phyloP scores from a whole-genome alignment of 78 protist genomes.

The Fonticula alba region DNA sequence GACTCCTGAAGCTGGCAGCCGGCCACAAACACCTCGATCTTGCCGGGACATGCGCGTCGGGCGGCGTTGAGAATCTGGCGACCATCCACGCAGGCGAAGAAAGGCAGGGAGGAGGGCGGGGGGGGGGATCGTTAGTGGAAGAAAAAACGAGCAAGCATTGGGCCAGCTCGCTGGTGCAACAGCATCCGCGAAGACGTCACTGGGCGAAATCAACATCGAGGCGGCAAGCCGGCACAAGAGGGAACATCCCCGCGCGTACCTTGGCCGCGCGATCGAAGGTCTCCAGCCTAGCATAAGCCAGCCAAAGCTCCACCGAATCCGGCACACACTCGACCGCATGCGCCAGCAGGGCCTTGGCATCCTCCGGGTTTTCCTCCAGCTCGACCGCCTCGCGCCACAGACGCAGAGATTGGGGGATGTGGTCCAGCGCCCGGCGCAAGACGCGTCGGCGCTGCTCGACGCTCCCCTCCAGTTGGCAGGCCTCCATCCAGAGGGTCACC shows the following conservation, averaged over 20 bases:
- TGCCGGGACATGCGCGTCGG: neutral
- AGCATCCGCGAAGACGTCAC: constrained; percentile 46
- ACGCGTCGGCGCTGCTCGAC: constrained; percentile 36
- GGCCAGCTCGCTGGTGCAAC: constrained; percentile 11
- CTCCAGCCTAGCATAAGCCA: constrained; percentile 84
- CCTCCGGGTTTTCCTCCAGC: constrained; percentile 55
- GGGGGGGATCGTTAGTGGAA: too few relatives aligned
- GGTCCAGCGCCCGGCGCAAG: constrained; percentile 34
- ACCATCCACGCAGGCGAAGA: constrained; percentile 21
- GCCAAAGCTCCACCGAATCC: constrained; percentile 73
- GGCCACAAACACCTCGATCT: neutral
- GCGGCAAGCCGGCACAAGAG: neutral
- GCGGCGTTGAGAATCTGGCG: neutral
- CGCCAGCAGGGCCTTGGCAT: constrained; percentile 62
- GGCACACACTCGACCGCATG: constrained; percentile 78
- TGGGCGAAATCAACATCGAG: constrained; percentile 15
- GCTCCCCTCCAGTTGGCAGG: constrained; percentile 62
- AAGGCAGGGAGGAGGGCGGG: too few relatives aligned
- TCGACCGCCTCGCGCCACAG: constrained; percentile 87
- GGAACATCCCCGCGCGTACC: constrained; percentile 53
- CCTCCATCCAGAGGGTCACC: constrained; percentile 76
- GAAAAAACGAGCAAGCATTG: neutral
- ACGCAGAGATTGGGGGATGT: constrained; percentile 58
- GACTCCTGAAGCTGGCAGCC: neutral
- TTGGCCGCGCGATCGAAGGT: constrained; percentile 57